Evolutionary conservation across 371 early-diverging fungal genomes (phyloP).

Genomic region (Mortierella sp.): DNA sequence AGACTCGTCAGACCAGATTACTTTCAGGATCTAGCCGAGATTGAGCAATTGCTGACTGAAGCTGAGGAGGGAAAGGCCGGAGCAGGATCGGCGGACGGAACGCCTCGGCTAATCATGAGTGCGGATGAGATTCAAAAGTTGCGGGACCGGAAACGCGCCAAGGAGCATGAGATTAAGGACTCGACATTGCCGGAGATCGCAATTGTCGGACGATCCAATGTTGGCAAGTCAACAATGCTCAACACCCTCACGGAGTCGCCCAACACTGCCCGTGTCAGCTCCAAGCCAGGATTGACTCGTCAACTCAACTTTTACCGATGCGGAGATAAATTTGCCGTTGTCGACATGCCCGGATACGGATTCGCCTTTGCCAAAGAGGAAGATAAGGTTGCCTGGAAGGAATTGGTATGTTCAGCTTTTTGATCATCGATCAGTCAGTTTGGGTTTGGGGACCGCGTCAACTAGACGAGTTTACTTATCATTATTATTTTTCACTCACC

Average conservation of each 20-base stretch:
- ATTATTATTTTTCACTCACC: background rate
- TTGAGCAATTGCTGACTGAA: slow-evolving; percentile 51
- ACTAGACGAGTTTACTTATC: background rate
- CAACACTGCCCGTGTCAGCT: slow-evolving; percentile 71
- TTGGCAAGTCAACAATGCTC: slow-evolving; percentile 84
- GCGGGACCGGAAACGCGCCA: slow-evolving; percentile 17
- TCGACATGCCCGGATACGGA: slow-evolving; percentile 93
- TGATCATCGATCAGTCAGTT: background rate
- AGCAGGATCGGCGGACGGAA: slow-evolving; percentile 30
- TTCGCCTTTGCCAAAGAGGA: slow-evolving; percentile 86
- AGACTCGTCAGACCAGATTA: slow-evolving; percentile 41
- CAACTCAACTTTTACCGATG: slow-evolving; percentile 86
- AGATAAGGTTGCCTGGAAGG: slow-evolving; percentile 69
- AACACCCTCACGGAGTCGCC: slow-evolving; percentile 75
- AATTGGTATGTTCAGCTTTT: slow-evolving; percentile 63
- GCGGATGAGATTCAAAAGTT: slow-evolving; percentile 30
- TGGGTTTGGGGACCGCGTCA: too few relatives aligned
- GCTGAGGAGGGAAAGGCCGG: background rate
- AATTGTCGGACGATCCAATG: slow-evolving; percentile 78
- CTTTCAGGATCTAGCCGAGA: slow-evolving; percentile 44
- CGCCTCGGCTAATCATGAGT: background rate
- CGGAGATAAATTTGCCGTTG: slow-evolving; percentile 72
- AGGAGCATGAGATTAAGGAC: slow-evolving; percentile 36
- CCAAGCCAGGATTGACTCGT: slow-evolving; percentile 86
- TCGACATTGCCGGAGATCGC: slow-evolving; percentile 45